Percentiles rank a stretch among this genome's conserved stretches.
Evolutionary conservation across 495 filamentous ascomycete species (phyloP).

Genomic region (Collariella sp.): DNA sequence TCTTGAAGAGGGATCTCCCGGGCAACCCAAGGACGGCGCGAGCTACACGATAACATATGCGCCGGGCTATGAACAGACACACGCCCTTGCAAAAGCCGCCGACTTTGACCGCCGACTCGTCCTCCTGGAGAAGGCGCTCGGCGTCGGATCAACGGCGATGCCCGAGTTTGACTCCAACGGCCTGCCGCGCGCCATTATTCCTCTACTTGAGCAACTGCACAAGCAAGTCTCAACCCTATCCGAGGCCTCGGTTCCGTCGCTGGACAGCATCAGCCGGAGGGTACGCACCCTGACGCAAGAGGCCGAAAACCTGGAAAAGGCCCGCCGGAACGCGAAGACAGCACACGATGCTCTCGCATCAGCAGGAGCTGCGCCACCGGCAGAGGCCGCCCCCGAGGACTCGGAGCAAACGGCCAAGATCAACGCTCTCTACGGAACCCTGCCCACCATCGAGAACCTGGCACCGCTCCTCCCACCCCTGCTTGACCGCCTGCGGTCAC

Average conservation of each 20-base stretch:
- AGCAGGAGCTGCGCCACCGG: conserved; percentile 31
- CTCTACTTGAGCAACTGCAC: conserved; percentile 70
- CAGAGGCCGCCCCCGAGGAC: conserved; percentile 32
- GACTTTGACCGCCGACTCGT: conserved; percentile 79
- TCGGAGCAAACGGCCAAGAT: conserved; percentile 75
- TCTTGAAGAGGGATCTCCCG: conserved; percentile 3
- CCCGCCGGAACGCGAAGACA: conserved; percentile 61
- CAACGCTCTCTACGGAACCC: conserved; percentile 81
- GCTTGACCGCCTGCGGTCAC: conserved; percentile 73
- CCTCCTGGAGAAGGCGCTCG: conserved; percentile 70
- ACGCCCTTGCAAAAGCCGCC: conserved; percentile 68
- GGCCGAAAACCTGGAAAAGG: conserved; percentile 66
- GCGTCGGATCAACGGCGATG: conserved; percentile 60
- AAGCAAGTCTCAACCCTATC: conserved; percentile 59
- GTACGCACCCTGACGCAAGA: conserved; percentile 70
- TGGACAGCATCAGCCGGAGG: conserved; percentile 66
- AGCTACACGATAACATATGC: conserved; percentile 50
- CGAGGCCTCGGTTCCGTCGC: conserved; percentile 52
- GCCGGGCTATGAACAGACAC: conserved; percentile 50
- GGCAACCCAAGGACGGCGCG: conserved; percentile 12
- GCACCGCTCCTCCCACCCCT: conserved; percentile 77
- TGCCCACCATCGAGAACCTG: conserved; percentile 82
- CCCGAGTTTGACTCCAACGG: conserved; percentile 51
- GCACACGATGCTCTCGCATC: conserved; percentile 51
- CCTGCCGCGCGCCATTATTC: conserved; percentile 59